Evolutionary conservation across 179 eudicot species (phyloP).

Genomic region (Amaranthus tricolor): DNA sequence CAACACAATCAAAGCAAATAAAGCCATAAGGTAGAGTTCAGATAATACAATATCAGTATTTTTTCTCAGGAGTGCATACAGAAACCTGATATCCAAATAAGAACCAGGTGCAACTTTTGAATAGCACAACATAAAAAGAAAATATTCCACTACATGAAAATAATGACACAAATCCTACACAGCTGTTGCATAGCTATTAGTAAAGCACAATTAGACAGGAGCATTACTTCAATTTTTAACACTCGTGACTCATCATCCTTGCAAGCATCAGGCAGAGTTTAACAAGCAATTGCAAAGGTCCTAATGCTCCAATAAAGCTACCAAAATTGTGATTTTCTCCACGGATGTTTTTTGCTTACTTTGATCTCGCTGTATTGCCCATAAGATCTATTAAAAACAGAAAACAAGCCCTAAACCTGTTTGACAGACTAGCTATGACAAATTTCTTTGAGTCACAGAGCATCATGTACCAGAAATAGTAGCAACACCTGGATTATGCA

Average conservation of each 20-base stretch:
- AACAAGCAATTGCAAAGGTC: neutral
- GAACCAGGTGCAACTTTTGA: neutral
- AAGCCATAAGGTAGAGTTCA: neutral
- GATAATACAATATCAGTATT: neutral
- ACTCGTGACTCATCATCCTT: no score
- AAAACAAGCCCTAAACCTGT: neutral
- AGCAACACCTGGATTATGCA: neutral
- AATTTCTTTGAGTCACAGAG: neutral
- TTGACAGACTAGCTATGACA: neutral
- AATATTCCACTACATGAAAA: neutral
- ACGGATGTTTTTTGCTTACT: neutral
- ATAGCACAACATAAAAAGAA: neutral
- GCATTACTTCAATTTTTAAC: neutral
- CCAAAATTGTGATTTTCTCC: neutral
- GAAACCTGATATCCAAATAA: neutral
- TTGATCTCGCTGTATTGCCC: neutral
- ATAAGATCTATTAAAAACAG: neutral
- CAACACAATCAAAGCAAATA: neutral
- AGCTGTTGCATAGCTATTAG: no score
- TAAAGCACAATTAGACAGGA: neutral
- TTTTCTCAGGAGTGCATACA: neutral
- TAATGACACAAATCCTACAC: neutral
- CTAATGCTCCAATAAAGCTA: neutral
- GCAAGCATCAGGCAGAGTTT: neutral
- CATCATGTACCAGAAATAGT: neutral